Evolutionary conservation across 2,329 filamentous ascomycete genomes (phyloP).

Genomic region (Capronia coronata): DNA sequence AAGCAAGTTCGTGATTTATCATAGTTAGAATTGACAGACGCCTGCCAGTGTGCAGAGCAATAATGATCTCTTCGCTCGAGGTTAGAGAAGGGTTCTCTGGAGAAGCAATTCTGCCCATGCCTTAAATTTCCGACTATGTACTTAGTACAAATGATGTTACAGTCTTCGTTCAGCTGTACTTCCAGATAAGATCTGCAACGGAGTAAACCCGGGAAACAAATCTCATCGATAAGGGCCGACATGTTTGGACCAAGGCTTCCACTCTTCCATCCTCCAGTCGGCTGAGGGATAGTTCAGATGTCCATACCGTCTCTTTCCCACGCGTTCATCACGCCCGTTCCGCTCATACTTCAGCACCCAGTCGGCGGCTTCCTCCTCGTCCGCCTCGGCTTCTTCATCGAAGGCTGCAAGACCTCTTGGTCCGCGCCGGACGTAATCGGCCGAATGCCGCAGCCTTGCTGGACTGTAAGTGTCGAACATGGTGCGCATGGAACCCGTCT

Average conservation of each 20-base stretch:
- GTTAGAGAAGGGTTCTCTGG: neutral
- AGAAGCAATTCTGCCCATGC: neutral
- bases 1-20: neutral
- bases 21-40: no score
- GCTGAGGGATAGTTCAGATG: neutral
- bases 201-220: no score
- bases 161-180: neutral
- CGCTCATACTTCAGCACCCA: slow-evolving; percentile 12
- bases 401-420: slow-evolving; percentile 1
- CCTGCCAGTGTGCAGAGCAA: no score
- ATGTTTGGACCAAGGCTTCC: slow-evolving; percentile 11
- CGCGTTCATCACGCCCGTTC: slow-evolving; percentile 2
- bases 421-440: slow-evolving; percentile 4
- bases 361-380: slow-evolving; percentile 5
- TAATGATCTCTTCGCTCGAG: neutral
- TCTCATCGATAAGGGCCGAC: neutral
- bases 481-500: slow-evolving; percentile 12
- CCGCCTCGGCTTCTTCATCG: slow-evolving; percentile 7
- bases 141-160: slow-evolving; percentile 4
- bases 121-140: neutral
- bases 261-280: slow-evolving; percentile 3
- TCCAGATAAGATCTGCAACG: no score
- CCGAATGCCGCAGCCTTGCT: slow-evolving; percentile 8
- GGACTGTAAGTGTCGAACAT: slow-evolving; percentile 20
- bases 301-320: neutral